Evolutionary conservation across 169 alveolate genomes (phyloP).

Genomic region (Cryptosporidium viatorum): DNA sequence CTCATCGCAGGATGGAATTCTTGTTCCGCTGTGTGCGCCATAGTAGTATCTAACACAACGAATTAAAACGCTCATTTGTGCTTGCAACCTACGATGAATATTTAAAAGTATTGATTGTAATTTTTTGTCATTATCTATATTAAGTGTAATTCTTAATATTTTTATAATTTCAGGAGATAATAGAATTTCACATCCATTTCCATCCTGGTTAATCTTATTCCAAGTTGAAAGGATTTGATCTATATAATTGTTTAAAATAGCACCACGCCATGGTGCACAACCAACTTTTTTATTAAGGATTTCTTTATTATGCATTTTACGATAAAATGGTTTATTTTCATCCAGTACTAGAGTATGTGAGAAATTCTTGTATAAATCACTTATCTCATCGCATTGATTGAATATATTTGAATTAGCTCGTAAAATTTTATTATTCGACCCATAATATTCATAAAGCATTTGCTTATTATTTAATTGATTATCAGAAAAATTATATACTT

Average conservation of each 20-base stretch:
- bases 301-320: not conserved
- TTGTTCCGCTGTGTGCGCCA: not conserved
- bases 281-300: not conserved
- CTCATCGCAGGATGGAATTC: constrained; percentile 46
- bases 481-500: constrained; percentile 7
- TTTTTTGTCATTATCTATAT: constrained; percentile 7
- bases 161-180: constrained; percentile 40
- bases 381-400: constrained; percentile 29
- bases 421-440: not conserved
- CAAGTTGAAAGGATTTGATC: constrained; percentile 20
- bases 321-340: not conserved
- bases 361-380: constrained; percentile 5
- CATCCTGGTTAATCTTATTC: not conserved
- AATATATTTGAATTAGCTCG: not conserved
- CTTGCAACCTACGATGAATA: not conserved
- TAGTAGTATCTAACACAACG: constrained; percentile 38
- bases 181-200: not conserved
- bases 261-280: not conserved
- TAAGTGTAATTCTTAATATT: constrained; percentile 23
- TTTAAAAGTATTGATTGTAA: constrained; percentile 5
- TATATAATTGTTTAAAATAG: constrained; percentile 25
- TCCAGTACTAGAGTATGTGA: constrained; percentile 22
- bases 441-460: not conserved
- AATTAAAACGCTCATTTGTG: constrained; percentile 14
- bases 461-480: not conserved